Base-by-base conservation (phyloP, 805 yeast species). In the Ogataea parapolymorpha region DNA sequence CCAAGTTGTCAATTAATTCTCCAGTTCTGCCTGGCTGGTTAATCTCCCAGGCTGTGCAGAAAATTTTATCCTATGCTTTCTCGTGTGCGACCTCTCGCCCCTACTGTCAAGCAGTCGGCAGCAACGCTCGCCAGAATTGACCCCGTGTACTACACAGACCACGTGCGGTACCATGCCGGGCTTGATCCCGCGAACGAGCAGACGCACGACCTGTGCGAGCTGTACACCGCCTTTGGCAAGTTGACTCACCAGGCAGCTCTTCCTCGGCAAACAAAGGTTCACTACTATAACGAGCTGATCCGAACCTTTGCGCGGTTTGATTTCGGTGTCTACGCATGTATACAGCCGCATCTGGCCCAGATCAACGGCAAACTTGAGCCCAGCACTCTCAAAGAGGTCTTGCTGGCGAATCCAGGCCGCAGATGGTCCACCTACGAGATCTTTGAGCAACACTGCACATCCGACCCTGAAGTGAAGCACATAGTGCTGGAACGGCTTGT, bases 341-440 rank as follows among this genome's bases (percentile, higher is more conserved):
- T 55, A 1, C 29, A 23, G 10, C 44, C 36, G 6, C 45, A 38
- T 7, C 16, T 49, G 5, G 29, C 37, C 1, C 27, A 34, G 2
- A 16, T 38, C n/a, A 32, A 38, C 18, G 31, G 44, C 8, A 33
- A 40, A 9, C 13, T 56, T 5, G 29, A 43, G 4, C 14, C 35
- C 10, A 39, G 28, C 6, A 45, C 67, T 0, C 37, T 56, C 8
- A 33, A 45, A 14, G 58, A 62, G 31, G 32, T 61, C 2, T 50
- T 65, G n/a, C 53, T 50, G 43, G 47, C 59, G 26, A 65, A 66
- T 45, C 68, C 71, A 1, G 69, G 68, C 8, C 53, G 71, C 41
- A 66, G 63, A 13, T 48, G 46, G 26, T 49, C 65, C 10, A 56
- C 60, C 30, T 65, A 59, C 58, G 67, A 63, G 36, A 25, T 65